Evolutionary conservation across 371 early-diverging fungal genomes (phyloP).

Genomic region (Circinella minor): DNA sequence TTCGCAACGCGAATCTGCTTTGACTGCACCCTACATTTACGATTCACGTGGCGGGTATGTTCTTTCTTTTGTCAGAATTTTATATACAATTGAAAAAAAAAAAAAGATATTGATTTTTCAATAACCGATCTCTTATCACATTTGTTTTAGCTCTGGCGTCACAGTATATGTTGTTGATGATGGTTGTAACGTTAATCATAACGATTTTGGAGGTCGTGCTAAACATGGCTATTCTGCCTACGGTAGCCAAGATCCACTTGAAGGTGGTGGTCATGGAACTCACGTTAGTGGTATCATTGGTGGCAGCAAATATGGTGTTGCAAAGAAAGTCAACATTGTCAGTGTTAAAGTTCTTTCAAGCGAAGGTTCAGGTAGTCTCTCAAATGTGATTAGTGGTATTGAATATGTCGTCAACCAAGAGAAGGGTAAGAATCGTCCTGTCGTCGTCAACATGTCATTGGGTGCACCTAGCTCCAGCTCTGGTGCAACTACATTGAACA

Average conservation of each 20-base stretch:
- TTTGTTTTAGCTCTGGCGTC: constrained; percentile 35
- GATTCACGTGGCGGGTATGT: constrained; percentile 30
- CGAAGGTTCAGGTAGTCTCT: constrained; percentile 67
- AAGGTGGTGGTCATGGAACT: constrained; percentile 46
- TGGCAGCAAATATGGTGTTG: constrained; percentile 81
- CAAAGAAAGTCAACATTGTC: constrained; percentile 83
- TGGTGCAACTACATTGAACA: constrained; percentile 25
- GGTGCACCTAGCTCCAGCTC: constrained; percentile 35
- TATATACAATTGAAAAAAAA: too few relatives aligned
- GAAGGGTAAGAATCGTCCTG: constrained; percentile 31
- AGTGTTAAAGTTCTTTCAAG: constrained; percentile 85
- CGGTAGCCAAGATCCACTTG: constrained; percentile 31
- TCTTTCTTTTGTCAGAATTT: not conserved
- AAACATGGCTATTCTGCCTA: constrained; percentile 63
- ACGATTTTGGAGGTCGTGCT: constrained; percentile 69
- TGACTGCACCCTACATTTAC: constrained; percentile 38
- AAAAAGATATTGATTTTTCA: not conserved
- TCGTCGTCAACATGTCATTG: constrained; percentile 67
- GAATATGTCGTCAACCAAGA: constrained; percentile 63
- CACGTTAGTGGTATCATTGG: constrained; percentile 86
- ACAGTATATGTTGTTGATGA: constrained; percentile 64
- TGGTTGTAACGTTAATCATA: constrained; percentile 41
- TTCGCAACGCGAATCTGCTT: constrained; percentile 30
- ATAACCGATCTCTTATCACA: not conserved
- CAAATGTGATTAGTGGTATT: constrained; percentile 73